phyloP scores from a whole-genome alignment of 139 green algal genomes.

The Closterium sp. region DNA sequence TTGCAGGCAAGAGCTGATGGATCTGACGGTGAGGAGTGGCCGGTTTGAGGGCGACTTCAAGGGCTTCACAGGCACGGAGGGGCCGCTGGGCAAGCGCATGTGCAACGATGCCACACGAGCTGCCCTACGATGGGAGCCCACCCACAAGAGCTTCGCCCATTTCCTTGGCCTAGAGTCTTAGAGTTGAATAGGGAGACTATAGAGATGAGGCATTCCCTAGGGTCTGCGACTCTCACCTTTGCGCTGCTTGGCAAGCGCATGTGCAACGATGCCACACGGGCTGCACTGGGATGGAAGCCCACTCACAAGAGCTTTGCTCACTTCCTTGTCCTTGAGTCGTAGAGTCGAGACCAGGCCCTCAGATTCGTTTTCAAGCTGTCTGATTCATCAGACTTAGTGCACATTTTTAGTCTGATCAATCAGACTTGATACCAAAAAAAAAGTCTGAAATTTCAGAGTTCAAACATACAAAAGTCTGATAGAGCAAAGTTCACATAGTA shows the following conservation, averaged over 20 bases:
- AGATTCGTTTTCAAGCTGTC: too few species aligned
- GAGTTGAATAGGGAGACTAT: too few species aligned
- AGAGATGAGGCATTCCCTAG: too few species aligned
- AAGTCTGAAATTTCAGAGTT: too few species aligned
- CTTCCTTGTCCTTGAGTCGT: slow-evolving; percentile 7
- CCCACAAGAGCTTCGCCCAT: slow-evolving; percentile 58
- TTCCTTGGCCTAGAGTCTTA: slow-evolving; percentile 9
- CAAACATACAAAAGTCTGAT: too few species aligned
- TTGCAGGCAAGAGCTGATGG: slow-evolving; percentile 41
- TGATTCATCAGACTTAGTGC: too few species aligned
- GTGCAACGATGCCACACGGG: slow-evolving; percentile 64
- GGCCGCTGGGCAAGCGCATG: slow-evolving; percentile 68
- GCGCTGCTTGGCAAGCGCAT: too few species aligned
- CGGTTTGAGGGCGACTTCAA: slow-evolving; percentile 29
- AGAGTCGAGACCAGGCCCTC: too few species aligned
- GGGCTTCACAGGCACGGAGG: slow-evolving; percentile 10
- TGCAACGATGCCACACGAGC: slow-evolving; percentile 63
- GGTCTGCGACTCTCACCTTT: too few species aligned
- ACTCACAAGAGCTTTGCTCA: slow-evolving; percentile 61
- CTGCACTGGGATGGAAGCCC: slow-evolving; percentile 71
- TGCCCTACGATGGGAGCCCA: slow-evolving; percentile 72
- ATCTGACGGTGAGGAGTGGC: slow-evolving; percentile 3
- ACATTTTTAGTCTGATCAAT: too few species aligned
- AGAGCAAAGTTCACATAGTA: too few species aligned
- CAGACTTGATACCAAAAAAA: too few species aligned